Conservation (phyloP, 2,329 filamentous ascomycete genomes). For the Exutisphaerella laricina region DNA sequence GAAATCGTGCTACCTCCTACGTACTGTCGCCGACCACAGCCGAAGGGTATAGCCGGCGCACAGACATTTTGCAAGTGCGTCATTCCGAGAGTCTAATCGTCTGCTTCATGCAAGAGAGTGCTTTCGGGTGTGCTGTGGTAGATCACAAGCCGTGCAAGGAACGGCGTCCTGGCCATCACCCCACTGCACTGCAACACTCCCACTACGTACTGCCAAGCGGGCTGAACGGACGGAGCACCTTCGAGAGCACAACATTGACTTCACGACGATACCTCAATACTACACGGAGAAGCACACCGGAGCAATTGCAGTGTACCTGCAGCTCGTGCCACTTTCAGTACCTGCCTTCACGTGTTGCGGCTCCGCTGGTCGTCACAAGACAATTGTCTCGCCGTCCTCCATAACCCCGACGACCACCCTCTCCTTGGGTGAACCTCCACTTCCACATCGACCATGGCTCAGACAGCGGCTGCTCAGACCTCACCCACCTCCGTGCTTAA, state of each 20-base stretch:
- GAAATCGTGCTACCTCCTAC: too few species aligned
- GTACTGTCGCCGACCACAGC: too few species aligned
- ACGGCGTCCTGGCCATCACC: background rate
- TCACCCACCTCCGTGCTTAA: conserved; percentile 33
- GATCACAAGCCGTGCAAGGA: background rate
- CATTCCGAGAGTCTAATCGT: too few species aligned
- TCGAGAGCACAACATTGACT: too few species aligned
- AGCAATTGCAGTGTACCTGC: conserved; percentile 2
- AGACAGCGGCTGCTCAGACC: conserved; percentile 23
- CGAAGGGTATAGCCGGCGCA: too few species aligned
- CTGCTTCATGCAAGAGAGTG: too few species aligned
- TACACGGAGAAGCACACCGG: too few species aligned
- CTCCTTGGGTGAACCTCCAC: background rate
- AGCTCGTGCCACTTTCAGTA: background rate
- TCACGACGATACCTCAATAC: too few species aligned
- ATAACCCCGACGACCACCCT: background rate
- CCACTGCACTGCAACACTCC: background rate
- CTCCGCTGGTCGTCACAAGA: conserved; percentile 4
- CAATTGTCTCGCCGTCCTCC: background rate
- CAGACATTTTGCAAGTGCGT: too few species aligned
- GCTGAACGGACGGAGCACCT: too few species aligned
- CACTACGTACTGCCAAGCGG: too few species aligned
- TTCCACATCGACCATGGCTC: conserved; percentile 24
- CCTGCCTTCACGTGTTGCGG: background rate
- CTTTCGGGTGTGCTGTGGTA: too few species aligned